These are phyloP conservation scores for Tephrocybe sp. DNA, from an alignment of 768 basidiomycete genomes.

Conservation along the genomic window DNA sequence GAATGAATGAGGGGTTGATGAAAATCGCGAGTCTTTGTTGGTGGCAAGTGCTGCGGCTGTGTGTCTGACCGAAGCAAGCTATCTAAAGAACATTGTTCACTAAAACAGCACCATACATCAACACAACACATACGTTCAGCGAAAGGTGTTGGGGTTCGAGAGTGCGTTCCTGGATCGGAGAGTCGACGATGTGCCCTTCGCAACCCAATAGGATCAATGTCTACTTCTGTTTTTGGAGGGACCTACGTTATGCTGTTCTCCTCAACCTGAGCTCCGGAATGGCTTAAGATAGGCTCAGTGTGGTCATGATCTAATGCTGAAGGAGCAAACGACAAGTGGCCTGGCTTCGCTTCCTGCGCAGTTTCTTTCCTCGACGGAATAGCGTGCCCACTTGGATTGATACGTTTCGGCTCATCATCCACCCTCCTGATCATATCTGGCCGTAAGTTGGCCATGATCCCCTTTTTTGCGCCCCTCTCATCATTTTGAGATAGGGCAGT, in stretches of 20 bases:
- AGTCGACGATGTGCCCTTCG: conserved; percentile 26
- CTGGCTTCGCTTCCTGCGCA: conserved; percentile 10
- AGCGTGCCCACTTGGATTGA: conserved; percentile 71
- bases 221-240: neutral
- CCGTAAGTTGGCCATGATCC: conserved; percentile 38
- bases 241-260: conserved; percentile 3
- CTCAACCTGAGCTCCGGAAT: conserved; percentile 5
- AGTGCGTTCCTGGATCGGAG: conserved; percentile 35
- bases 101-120: neutral
- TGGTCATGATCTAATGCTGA: conserved; percentile 2
- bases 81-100: conserved; percentile 16
- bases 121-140: conserved; percentile 25
- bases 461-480: conserved; percentile 18
- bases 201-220: neutral
- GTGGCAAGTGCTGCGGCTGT: conserved; percentile 7
- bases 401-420: conserved; percentile 62
- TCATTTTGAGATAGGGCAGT: conserved; percentile 19
- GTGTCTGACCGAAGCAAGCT: conserved; percentile 37
- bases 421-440: conserved; percentile 79
- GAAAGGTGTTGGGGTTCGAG: conserved; percentile 29
- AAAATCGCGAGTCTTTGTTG: conserved; percentile 6
- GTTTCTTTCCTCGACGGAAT: conserved; percentile 23
- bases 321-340: conserved; percentile 21
- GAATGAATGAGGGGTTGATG: conserved; percentile 31
- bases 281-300: neutral